A percentile compares a stretch with the other conserved stretches of the same genome.
These are phyloP conservation scores for Penicillium odoratum DNA, from an alignment of 495 filamentous ascomycete species.

Conservation along the genomic window DNA sequence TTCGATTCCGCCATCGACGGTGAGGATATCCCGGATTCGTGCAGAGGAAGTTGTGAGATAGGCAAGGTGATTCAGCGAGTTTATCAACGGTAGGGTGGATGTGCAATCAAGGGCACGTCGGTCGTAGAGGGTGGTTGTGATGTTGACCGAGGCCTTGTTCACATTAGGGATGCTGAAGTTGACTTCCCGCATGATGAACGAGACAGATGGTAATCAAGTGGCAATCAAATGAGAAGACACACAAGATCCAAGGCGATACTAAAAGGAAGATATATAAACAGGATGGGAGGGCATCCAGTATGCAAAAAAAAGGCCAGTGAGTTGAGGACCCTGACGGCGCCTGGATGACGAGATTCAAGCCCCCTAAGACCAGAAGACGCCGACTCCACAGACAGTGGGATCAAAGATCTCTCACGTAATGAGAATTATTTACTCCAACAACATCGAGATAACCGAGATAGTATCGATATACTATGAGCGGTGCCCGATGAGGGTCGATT, in stretches of 20 bases:
- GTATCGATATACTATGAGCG: slow-evolving; percentile 4
- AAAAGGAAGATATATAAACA: neutral
- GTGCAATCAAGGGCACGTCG: slow-evolving; percentile 96
- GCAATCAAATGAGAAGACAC: neutral
- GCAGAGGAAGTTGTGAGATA: slow-evolving; percentile 99
- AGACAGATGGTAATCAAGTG: neutral
- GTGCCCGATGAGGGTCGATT: neutral
- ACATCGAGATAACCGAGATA: slow-evolving; percentile 22
- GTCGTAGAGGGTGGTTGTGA: slow-evolving; percentile 97
- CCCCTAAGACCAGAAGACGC: slow-evolving; percentile 24
- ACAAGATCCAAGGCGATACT: neutral
- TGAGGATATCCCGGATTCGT: slow-evolving; percentile 94
- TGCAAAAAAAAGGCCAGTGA: slow-evolving; percentile 10
- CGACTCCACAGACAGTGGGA: slow-evolving; percentile 15
- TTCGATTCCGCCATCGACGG: slow-evolving; percentile 97
- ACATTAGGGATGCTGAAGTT: slow-evolving; percentile 99
- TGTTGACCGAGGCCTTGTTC: slow-evolving; percentile 99
- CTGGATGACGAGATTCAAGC: slow-evolving; percentile 18
- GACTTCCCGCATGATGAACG: slow-evolving; percentile 86
- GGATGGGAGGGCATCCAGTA: slow-evolving; percentile 17
- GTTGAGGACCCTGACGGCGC: slow-evolving; percentile 25
- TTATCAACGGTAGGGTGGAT: slow-evolving; percentile 94
- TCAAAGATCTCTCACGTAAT: slow-evolving; percentile 14
- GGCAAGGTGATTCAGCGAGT: slow-evolving; percentile 96
- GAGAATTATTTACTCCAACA: slow-evolving; percentile 16